Conservation (phyloP, 495 filamentous ascomycete genomes). For the Ascodesmis nigricans region DNA sequence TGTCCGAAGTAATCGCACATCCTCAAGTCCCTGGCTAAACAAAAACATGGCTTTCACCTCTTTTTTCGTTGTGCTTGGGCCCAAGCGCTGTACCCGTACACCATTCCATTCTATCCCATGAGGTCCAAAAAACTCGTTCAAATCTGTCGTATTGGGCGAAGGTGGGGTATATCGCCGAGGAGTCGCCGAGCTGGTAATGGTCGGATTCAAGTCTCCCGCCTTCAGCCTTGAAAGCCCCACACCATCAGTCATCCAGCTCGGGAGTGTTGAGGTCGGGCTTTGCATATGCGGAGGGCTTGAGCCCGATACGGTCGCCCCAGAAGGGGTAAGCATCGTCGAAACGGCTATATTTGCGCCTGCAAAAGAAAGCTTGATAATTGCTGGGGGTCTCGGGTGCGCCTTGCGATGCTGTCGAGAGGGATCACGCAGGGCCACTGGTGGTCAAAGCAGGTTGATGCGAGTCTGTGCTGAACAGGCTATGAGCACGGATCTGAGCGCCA, state of each 20-base stretch:
- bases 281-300: slow-evolving; percentile 12
- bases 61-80: neutral
- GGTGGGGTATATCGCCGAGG: slow-evolving; percentile 5
- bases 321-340: slow-evolving; percentile 12
- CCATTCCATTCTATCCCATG: slow-evolving; percentile 4
- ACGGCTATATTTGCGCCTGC: too few species aligned
- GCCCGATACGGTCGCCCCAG: slow-evolving; percentile 13
- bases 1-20: slow-evolving; percentile 2
- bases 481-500: too few species aligned
- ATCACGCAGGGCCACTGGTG: too few species aligned
- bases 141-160: slow-evolving; percentile 1
- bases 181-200: slow-evolving; percentile 3
- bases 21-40: slow-evolving; percentile 3
- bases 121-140: slow-evolving; percentile 6
- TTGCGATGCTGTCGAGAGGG: too few species aligned
- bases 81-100: slow-evolving; percentile 3
- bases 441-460: too few species aligned
- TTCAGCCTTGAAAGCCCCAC: slow-evolving; percentile 24
- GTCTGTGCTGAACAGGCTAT: too few species aligned
- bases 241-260: slow-evolving; percentile 18
- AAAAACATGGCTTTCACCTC: slow-evolving; percentile 7
- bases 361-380: too few species aligned
- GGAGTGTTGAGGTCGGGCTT: slow-evolving; percentile 11
- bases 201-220: slow-evolving; percentile 24
- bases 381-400: too few species aligned